Evolutionary conservation across 352 stramenopile genomes (phyloP), one percentile per base, ranked within the genome.

Genomic region (Blastocystis sp.): DNA sequence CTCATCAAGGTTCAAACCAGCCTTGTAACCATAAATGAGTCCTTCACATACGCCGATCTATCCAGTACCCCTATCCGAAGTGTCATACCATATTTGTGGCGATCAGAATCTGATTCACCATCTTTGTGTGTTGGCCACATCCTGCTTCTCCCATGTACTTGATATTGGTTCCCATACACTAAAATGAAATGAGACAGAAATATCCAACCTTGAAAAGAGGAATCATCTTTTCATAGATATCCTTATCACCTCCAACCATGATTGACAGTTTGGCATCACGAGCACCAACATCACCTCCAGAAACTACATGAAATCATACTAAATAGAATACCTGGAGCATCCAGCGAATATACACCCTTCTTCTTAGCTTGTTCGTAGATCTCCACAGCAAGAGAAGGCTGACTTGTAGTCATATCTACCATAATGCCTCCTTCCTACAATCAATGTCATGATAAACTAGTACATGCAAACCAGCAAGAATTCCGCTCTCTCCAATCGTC

Each of bases 341-440:
- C 88, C 32, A 90, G 21, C 42, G 87, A 88, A 14, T 35, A 54
- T 5, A 89, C 88, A 5, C 69, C 69, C 52, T 75, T 74, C 75
- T 89, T 87, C 83, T 94, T 94, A 6, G 91, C 93, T 0, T 83
- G 89, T 52, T 93, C 90, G 77, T 94, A 93, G 37, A 96, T 95
- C 63, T 95, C 92, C 88, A 94, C 93, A 0, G 93, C 93, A 35
- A 96, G 89, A 16, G 91, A 93, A 43, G 93, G 93, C 46, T 93
- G 90, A 75, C 92, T 95, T 0, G 93, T 96, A 0, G 93, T 95
- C 93, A 95, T 95, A 74, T 96, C 93, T 61, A 95, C 92, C 74
- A 95, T 91, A 69, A 95, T 92, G 6, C 92, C 91, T 37, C 92
- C 92, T 42, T 90, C 88, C 78, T 83, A 83, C n/a, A 19, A 29